Conservation (phyloP, 768 basidiomycete species). For the Tylopilus subfusipes region DNA sequence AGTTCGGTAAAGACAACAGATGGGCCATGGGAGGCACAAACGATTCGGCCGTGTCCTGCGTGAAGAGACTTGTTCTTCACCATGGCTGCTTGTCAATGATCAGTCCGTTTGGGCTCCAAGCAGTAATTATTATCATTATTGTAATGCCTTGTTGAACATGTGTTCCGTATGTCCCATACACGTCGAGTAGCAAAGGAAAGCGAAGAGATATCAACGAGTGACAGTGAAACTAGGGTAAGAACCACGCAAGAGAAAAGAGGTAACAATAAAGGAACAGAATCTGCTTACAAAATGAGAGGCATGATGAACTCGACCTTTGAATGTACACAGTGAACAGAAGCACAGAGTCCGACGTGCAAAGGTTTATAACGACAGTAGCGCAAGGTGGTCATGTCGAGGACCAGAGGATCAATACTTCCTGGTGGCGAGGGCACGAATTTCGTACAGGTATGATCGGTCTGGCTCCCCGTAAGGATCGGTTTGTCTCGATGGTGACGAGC, state of each 20-base stretch:
- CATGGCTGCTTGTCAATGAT: not conserved
- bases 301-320: slow-evolving; percentile 18
- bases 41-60: slow-evolving; percentile 56
- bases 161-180: slow-evolving; percentile 37
- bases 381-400: slow-evolving; percentile 1
- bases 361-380: slow-evolving; percentile 7
- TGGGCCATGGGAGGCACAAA: slow-evolving; percentile 48
- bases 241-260: slow-evolving; percentile 25
- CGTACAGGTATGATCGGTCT: slow-evolving; percentile 67
- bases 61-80: slow-evolving; percentile 5
- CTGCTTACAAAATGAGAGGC: slow-evolving; percentile 28
- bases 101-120: not conserved
- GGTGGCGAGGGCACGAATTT: slow-evolving; percentile 84
- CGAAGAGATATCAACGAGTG: slow-evolving; percentile 19
- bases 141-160: slow-evolving; percentile 30
- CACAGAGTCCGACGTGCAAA: slow-evolving; percentile 18
- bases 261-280: slow-evolving; percentile 27
- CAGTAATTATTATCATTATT: slow-evolving; percentile 20
- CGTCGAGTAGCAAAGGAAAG: slow-evolving; percentile 26
- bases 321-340: slow-evolving; percentile 19
- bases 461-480: slow-evolving; percentile 33
- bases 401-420: slow-evolving; percentile 59
- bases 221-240: slow-evolving; percentile 26
- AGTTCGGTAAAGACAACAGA: slow-evolving; percentile 68
- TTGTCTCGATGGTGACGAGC: slow-evolving; percentile 25